Conservation (phyloP, 1,139 yeast species). For the Magnusiomyces paraingens region DNA sequence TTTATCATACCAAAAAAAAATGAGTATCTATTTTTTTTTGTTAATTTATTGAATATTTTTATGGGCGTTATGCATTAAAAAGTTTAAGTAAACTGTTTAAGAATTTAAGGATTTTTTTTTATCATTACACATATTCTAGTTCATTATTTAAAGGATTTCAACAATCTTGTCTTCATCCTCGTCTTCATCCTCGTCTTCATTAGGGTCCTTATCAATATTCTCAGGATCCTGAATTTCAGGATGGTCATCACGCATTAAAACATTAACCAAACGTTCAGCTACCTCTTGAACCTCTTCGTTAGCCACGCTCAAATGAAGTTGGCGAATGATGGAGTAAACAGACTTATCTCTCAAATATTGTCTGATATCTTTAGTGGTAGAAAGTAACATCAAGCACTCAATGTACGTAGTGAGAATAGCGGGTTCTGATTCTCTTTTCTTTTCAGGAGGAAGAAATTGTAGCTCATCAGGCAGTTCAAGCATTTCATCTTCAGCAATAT, state of each 20-base stretch:
- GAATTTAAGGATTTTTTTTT: too few species aligned
- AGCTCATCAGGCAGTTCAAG: constrained; percentile 85
- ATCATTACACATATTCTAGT: background rate
- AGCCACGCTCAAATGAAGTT: constrained; percentile 63
- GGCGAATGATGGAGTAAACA: constrained; percentile 79
- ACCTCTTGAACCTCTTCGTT: constrained; percentile 58
- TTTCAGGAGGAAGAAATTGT: constrained; percentile 71
- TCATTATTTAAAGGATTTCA: constrained; percentile 18
- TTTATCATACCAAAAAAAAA: too few species aligned
- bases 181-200: constrained; percentile 35
- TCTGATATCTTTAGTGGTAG: constrained; percentile 68
- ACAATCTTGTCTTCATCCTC: constrained; percentile 30
- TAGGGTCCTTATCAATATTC: constrained; percentile 38
- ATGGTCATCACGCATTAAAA: constrained; percentile 88
- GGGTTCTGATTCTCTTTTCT: constrained; percentile 63
- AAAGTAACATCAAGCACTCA: constrained; percentile 68
- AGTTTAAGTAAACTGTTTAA: too few species aligned
- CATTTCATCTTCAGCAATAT: constrained; percentile 75
- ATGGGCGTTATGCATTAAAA: too few species aligned
- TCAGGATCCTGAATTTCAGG: constrained; percentile 46
- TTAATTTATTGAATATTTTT: too few species aligned
- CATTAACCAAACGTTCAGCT: constrained; percentile 52
- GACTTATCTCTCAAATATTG: constrained; percentile 69
- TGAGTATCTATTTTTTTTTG: too few species aligned
- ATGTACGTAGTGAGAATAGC: constrained; percentile 60